Evolutionary conservation across 2,329 filamentous ascomycete species (phyloP), one percentile per base, ranked within the genome.

Genomic region (Paradendryphiella salina): DNA sequence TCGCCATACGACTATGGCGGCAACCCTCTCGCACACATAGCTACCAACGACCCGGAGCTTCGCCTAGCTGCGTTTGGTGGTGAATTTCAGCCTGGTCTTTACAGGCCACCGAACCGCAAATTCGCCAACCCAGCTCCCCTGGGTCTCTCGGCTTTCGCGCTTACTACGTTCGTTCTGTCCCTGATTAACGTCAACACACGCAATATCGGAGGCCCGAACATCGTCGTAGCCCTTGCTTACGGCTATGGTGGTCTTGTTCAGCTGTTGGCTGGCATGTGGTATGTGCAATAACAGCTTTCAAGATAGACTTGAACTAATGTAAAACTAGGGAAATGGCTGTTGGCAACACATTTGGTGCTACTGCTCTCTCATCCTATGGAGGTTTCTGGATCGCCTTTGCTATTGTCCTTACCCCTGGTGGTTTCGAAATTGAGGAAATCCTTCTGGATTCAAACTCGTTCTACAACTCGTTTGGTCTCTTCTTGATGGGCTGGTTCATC

Each of bases 271-370:
- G 77, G 77, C 72, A 79, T 80, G 77, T 80, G 77, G 82, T 83
- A 75, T 59, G 78, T 77, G n/a, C n/a, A 29, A 13, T 14, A 35
- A 9, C 13, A 14, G n/a, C 35, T 10, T 15, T 13, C 18, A 21
- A 4, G 26, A 3, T 5, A 23, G 8, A 2, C 15, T 3, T n/a
- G 9, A 44, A 20, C 44, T 61, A 37, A 63, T 39, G 32, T 3
- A 18, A 17, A 6, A 36, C 13, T 43, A 78, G 76, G 76, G 77
- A 80, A 70, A 79, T 80, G 75, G 77, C 77, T 42, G 75, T 82
- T 8, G 82, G 82, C n/a, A 85, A 85, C 73, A 84, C 82, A 9
- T 85, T 85, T 44, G 83, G 82, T 75, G 81, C 81, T 23, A 85
- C 82, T 5, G 80, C 83, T 7, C 80, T 85, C 51, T 81, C 79